Evolutionary conservation across 1,284 basidiomycete species (phyloP).

Genomic region (Schizophyllum commune): DNA sequence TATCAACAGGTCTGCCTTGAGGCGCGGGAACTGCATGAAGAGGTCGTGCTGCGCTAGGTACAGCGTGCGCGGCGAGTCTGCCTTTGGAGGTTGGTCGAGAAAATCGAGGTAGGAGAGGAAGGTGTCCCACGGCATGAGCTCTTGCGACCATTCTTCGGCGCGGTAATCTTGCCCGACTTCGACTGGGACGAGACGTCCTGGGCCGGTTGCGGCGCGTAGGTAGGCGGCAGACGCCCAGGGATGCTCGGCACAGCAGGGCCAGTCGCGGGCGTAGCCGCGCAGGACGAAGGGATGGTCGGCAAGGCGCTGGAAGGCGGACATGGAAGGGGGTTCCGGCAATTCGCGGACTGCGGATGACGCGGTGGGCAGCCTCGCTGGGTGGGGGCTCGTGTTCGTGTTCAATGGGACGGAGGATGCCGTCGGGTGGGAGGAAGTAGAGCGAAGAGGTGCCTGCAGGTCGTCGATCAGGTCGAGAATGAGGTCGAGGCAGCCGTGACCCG

Average conservation of each 20-base stretch:
- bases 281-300: slow-evolving; percentile 68
- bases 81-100: slow-evolving; percentile 22
- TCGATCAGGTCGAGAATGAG: slow-evolving; percentile 56
- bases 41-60: slow-evolving; percentile 93
- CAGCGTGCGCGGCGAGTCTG: slow-evolving; percentile 23
- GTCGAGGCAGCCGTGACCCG: slow-evolving; percentile 54
- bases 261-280: slow-evolving; percentile 48
- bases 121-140: slow-evolving; percentile 69
- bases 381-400: slow-evolving; percentile 10
- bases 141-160: slow-evolving; percentile 75
- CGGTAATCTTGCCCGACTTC: slow-evolving; percentile 88
- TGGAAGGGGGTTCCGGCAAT: slow-evolving; percentile 42
- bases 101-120: slow-evolving; percentile 58
- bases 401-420: slow-evolving; percentile 4
- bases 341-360: slow-evolving; percentile 21
- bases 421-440: slow-evolving; percentile 6
- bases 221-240: slow-evolving; percentile 69
- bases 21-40: slow-evolving; percentile 74
- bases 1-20: slow-evolving; percentile 67
- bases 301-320: slow-evolving; percentile 39
- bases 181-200: slow-evolving; percentile 81
- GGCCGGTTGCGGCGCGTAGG: slow-evolving; percentile 60
- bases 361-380: background rate
- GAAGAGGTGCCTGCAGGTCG: slow-evolving; percentile 28
- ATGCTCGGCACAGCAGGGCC: slow-evolving; percentile 64